These are phyloP conservation scores for Lunularia cruciata DNA, from an alignment of 225 moss, liverwort and hornwort genomes.

Conservation along the genomic window DNA sequence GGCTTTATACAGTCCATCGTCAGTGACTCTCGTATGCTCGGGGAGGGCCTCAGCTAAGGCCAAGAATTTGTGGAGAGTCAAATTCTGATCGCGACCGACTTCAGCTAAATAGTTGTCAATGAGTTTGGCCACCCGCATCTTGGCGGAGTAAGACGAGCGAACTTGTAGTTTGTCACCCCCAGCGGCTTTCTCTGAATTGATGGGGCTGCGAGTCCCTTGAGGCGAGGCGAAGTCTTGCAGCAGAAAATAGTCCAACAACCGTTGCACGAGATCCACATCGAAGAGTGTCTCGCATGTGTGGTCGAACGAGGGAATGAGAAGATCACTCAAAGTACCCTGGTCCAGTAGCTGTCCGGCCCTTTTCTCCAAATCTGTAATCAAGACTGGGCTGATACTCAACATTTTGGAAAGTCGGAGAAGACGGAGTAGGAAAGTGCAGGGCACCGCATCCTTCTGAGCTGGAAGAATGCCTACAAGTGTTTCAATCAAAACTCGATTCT, in stretches of 20 bases:
- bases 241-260: slow-evolving; percentile 70
- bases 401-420: slow-evolving; percentile 69
- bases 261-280: slow-evolving; percentile 76
- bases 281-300: slow-evolving; percentile 69
- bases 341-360: slow-evolving; percentile 65
- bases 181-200: slow-evolving; percentile 20
- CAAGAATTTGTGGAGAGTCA: slow-evolving; percentile 66
- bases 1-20: slow-evolving; percentile 85
- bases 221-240: slow-evolving; percentile 41
- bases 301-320: slow-evolving; percentile 72
- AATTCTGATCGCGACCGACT: slow-evolving; percentile 72
- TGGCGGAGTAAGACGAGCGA: slow-evolving; percentile 38
- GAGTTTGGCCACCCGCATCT: slow-evolving; percentile 66
- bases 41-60: slow-evolving; percentile 74
- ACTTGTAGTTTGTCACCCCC: slow-evolving; percentile 9
- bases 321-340: slow-evolving; percentile 63
- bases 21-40: slow-evolving; percentile 60
- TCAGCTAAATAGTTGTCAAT: slow-evolving; percentile 81
- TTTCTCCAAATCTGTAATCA: slow-evolving; percentile 60
- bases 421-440: slow-evolving; percentile 75
- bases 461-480: slow-evolving; percentile 61
- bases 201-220: slow-evolving; percentile 35
- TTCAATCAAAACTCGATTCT: slow-evolving; percentile 60
- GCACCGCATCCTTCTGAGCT: slow-evolving; percentile 45
- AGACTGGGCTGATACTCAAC: slow-evolving; percentile 40